These are phyloP conservation scores for Cyclotella cryptica DNA, from an alignment of 108 stramenopile genomes.

Conservation along the genomic window DNA sequence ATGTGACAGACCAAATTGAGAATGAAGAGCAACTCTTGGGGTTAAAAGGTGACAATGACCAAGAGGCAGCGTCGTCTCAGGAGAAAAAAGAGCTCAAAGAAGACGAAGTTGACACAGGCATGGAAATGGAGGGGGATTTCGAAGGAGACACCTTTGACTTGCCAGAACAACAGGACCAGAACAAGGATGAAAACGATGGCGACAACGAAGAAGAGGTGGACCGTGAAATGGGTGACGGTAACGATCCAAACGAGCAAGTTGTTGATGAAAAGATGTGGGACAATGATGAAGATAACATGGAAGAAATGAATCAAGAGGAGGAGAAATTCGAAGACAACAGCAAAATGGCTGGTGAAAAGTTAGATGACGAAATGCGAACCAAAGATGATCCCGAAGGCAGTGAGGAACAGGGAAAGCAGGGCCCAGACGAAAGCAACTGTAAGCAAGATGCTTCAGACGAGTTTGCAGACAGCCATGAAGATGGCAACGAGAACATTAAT, in stretches of 20 bases:
- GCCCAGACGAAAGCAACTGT: slow-evolving; percentile 51
- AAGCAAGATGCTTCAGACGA: slow-evolving; percentile 53
- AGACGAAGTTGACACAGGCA: slow-evolving; percentile 95
- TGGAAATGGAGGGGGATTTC: slow-evolving; percentile 99
- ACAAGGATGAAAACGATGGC: slow-evolving; percentile 68
- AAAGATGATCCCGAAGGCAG: slow-evolving; percentile 85
- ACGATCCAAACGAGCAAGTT: slow-evolving; percentile 89
- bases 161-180: slow-evolving; percentile 83
- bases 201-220: slow-evolving; percentile 95
- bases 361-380: slow-evolving; percentile 93
- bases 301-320: slow-evolving; percentile 82
- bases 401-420: slow-evolving; percentile 52
- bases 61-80: slow-evolving; percentile 54
- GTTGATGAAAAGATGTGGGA: slow-evolving; percentile 98
- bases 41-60: slow-evolving; percentile 83
- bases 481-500: slow-evolving; percentile 61
- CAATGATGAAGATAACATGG: slow-evolving; percentile 93
- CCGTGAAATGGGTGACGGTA: slow-evolving; percentile 97
- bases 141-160: slow-evolving; percentile 96
- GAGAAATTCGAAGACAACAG: slow-evolving; percentile 96
- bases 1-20: slow-evolving; percentile 97
- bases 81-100: slow-evolving; percentile 84
- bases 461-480: slow-evolving; percentile 38
- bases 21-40: slow-evolving; percentile 98
- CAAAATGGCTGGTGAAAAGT: slow-evolving; percentile 80